Evolutionary conservation across 1,284 basidiomycete species (phyloP).

Genomic region (Ustilago hordei): DNA sequence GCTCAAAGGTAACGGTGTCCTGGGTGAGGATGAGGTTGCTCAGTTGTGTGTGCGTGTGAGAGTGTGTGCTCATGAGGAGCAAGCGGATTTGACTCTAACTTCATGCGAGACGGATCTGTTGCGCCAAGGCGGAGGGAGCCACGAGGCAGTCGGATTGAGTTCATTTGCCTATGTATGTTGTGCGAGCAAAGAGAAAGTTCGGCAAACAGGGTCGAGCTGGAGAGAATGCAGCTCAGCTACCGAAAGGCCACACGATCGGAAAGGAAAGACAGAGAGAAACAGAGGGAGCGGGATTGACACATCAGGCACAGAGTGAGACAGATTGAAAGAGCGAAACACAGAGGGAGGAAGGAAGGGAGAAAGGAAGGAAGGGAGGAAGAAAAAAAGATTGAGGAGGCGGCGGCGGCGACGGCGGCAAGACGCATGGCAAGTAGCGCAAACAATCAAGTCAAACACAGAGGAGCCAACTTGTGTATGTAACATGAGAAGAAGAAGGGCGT

Average conservation of each 20-base stretch:
- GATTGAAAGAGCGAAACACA: conserved; percentile 2
- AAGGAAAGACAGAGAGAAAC: background rate
- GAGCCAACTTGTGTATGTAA: background rate
- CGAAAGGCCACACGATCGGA: background rate
- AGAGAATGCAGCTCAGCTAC: conserved; percentile 12
- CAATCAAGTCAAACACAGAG: background rate
- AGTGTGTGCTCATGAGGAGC: background rate
- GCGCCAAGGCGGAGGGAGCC: conserved; percentile 19
- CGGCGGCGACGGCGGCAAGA: conserved; percentile 5
- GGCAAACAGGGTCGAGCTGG: conserved; percentile 19
- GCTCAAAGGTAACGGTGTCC: background rate
- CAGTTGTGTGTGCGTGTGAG: background rate
- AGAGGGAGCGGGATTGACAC: conserved; percentile 3
- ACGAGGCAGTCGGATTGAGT: conserved; percentile 18
- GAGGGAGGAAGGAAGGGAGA: background rate
- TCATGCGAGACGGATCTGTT: conserved; percentile 19
- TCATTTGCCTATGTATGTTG: conserved; percentile 16
- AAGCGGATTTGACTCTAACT: conserved; percentile 14
- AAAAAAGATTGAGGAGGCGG: background rate
- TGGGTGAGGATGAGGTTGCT: background rate
- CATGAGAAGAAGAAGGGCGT: background rate
- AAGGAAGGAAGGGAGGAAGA: background rate
- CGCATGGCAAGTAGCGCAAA: conserved; percentile 1
- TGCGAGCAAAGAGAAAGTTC: conserved; percentile 3
- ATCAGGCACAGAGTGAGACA: background rate